Evolutionary conservation across 768 basidiomycete genomes (phyloP), one percentile per base, ranked within the genome.

Genomic region (Phlebiopsis flavidoalba): DNA sequence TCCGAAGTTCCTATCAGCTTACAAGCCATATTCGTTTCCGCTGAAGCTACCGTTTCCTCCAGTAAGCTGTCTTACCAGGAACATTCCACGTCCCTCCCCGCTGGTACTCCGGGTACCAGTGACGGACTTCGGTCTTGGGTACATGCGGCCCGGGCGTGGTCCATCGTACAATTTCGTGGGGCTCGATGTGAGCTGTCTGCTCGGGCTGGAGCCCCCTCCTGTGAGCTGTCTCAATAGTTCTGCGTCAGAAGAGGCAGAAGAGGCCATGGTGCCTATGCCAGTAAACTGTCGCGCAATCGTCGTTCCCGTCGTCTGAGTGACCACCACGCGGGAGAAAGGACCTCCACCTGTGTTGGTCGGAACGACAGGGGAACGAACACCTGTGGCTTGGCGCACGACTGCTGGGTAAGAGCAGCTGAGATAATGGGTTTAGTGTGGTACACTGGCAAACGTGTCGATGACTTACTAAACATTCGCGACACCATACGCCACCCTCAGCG

Each of bases 391-490:
- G 47, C 82, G 79, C 56, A 78, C 69, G 43, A 77, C 75, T 19
- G 65, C 53, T 31, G 83, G n/a, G 83, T 51, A 89, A 76, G 15
- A 89, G 72, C 26, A 88, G 75, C 88, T 90, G 57, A 6, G 22
- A 50, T 57, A 60, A 3, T 49, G 14, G 5, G 8, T 7, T 55
- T 5, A 55, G 54, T 37, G 26, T 8, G 4, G 7, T 43, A 50
- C 62, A 55, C 53, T 36, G 52, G 58, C 33, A 17, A n/a, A 52
- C 54, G 35, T 8, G 54, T 24, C 1, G 45, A 57, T 58, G 36
- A 75, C 84, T 75, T 64, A 93, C 91, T 68, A 86, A 75, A 71
- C 92, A 94, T 72, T 92, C 91, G 66, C 90, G 80, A 72, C 92
- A 94, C 88, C 90, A 93, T 31, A 92, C 83, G 12, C 82, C 80